Evolutionary conservation across 495 filamentous ascomycete genomes (phyloP).

Genomic region (Pyronema omphalodes): DNA sequence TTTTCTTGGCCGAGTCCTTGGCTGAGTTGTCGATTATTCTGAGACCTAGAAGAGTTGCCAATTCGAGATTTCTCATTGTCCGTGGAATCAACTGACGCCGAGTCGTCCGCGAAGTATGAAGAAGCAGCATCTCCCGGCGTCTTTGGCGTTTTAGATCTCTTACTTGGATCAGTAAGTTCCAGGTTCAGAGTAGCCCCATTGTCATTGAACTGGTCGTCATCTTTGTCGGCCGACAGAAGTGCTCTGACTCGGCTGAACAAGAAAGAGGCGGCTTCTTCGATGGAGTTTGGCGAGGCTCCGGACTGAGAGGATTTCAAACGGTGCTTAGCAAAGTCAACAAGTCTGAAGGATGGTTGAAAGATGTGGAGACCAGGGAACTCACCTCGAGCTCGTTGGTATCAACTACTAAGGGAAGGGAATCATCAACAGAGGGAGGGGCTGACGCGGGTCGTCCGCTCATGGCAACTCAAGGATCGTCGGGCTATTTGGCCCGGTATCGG

Average conservation of each 20-base stretch:
- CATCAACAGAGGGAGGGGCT: neutral
- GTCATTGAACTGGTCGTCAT: neutral
- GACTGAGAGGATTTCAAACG: neutral
- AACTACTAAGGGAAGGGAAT: neutral
- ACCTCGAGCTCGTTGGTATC: neutral
- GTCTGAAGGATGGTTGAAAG: neutral
- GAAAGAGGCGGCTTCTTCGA: slow-evolving; percentile 3
- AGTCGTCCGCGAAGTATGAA: slow-evolving; percentile 11
- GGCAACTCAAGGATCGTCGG: neutral
- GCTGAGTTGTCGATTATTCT: too few species aligned
- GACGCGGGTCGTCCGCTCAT: neutral
- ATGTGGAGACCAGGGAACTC: neutral
- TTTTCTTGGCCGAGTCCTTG: neutral
- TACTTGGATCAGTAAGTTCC: neutral
- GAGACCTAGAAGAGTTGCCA: neutral
- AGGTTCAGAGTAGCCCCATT: neutral
- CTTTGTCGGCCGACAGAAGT: slow-evolving; percentile 4
- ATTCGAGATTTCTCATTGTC: neutral
- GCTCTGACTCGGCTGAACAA: slow-evolving; percentile 9
- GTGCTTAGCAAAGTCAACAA: neutral
- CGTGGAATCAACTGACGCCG: neutral
- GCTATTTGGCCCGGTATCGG: neutral
- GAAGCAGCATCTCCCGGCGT: slow-evolving; percentile 1
- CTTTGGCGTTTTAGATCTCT: neutral
- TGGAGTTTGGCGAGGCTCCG: slow-evolving; percentile 1